Conservation (phyloP, 1,139 yeast species). For the Meyerozyma sp. region DNA sequence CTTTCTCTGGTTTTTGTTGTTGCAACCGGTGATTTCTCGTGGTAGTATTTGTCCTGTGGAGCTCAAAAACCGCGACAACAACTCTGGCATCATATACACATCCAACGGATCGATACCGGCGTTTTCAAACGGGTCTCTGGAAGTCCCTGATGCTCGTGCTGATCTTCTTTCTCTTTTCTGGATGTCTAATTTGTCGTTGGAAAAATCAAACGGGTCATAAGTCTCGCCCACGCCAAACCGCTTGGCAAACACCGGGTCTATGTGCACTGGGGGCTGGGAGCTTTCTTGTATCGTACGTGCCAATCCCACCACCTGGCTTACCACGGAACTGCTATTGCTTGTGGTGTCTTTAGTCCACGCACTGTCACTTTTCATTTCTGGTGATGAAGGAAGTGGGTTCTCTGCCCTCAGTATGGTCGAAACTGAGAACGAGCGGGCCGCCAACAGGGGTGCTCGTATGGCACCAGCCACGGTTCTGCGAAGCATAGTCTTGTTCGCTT, state of each 20-base stretch:
- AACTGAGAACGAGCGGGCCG: background rate
- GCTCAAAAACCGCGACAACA: constrained; percentile 53
- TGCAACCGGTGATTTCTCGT: constrained; percentile 63
- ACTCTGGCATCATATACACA: constrained; percentile 60
- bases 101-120: constrained; percentile 60
- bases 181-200: constrained; percentile 47
- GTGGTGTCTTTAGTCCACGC: constrained; percentile 21
- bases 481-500: background rate
- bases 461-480: background rate
- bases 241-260: constrained; percentile 30
- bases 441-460: background rate
- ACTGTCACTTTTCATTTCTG: constrained; percentile 27
- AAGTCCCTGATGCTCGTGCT: constrained; percentile 10
- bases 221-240: constrained; percentile 39
- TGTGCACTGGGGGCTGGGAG: constrained; percentile 19
- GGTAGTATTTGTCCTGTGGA: constrained; percentile 66
- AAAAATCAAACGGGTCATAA: constrained; percentile 75
- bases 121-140: constrained; percentile 42
- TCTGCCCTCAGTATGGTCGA: background rate
- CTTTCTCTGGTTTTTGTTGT: constrained; percentile 54
- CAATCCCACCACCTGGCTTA: constrained; percentile 23
- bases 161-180: constrained; percentile 19
- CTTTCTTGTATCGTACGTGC: constrained; percentile 24
- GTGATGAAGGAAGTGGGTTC: constrained; percentile 20
- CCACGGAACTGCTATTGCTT: constrained; percentile 8